A percentile compares a stretch with the other conserved stretches of the same genome.
These are phyloP conservation scores for Aureobasidium sp. DNA, from an alignment of 2,329 filamentous ascomycete species.

Conservation along the genomic window DNA sequence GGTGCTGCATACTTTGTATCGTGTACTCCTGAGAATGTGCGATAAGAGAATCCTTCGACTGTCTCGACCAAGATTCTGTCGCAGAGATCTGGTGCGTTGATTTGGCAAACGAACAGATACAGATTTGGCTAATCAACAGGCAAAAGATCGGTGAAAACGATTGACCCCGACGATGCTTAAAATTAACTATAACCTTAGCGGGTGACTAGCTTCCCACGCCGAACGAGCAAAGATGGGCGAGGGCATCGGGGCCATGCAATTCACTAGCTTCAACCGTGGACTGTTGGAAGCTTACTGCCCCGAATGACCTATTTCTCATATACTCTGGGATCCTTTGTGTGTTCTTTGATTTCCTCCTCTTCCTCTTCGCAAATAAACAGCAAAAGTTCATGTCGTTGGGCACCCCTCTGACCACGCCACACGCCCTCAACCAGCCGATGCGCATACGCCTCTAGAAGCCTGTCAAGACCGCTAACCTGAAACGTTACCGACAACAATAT, in stretches of 20 bases:
- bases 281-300: conserved; percentile 10
- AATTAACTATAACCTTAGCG: conserved; percentile 11
- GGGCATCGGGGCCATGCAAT: not conserved
- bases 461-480: conserved; percentile 8
- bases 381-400: not conserved
- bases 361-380: not conserved
- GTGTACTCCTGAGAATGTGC: not conserved
- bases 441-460: not conserved
- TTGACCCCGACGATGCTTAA: conserved; percentile 15
- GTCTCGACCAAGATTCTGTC: not conserved
- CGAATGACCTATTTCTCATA: not conserved
- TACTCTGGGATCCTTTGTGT: not conserved
- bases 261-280: conserved; percentile 14
- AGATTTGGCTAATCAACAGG: not conserved
- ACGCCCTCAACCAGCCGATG: not conserved
- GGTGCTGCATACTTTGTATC: not conserved
- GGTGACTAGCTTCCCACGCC: conserved; percentile 7
- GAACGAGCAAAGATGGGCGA: not conserved
- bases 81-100: not conserved
- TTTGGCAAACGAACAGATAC: not conserved
- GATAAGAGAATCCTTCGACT: not conserved
- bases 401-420: not conserved
- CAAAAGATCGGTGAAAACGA: conserved; percentile 11
- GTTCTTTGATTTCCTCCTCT: not conserved
- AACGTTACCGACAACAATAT: not conserved